phyloP scores from a whole-genome alignment of 176 grass and related monocot species.

The Puccinellia tenuiflora region DNA sequence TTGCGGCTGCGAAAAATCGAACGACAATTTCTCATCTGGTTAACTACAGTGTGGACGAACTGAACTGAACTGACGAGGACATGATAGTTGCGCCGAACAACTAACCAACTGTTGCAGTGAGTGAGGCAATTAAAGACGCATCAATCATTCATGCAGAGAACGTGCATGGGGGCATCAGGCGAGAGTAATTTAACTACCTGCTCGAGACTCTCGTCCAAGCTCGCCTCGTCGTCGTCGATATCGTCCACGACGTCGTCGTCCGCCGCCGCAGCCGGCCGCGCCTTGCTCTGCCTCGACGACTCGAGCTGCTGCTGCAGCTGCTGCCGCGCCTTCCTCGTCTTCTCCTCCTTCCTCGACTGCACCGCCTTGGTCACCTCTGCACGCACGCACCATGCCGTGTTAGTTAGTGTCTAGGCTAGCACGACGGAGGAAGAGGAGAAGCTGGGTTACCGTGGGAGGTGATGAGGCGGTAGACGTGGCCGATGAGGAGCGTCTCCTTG shows the following conservation, averaged over 20 bases:
- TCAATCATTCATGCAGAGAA: slow-evolving; percentile 33
- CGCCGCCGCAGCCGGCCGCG: background rate
- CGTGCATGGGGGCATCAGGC: slow-evolving; percentile 29
- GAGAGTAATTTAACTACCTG: slow-evolving; percentile 16
- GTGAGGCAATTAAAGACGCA: slow-evolving; percentile 1
- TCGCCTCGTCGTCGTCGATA: slow-evolving; percentile 27
- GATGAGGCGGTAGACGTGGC: slow-evolving; percentile 89
- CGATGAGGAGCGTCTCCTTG: slow-evolving; percentile 64
- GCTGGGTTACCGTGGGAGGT: slow-evolving; percentile 49
- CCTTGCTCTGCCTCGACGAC: slow-evolving; percentile 6
- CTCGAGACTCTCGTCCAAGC: slow-evolving; percentile 50
- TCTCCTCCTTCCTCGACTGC: slow-evolving; percentile 69
- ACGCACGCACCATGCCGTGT: slow-evolving; percentile 2
- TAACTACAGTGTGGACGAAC: background rate
- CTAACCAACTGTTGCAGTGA: background rate
- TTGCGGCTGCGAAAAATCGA: background rate
- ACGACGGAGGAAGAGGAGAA: too few relatives aligned
- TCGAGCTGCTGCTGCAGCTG: slow-evolving; percentile 31
- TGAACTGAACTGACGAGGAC: background rate
- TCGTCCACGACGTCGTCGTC: background rate
- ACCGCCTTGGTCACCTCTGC: slow-evolving; percentile 87
- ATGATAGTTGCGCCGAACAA: slow-evolving; percentile 26
- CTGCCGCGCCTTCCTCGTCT: slow-evolving; percentile 54
- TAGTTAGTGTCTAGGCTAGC: background rate
- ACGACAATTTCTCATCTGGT: background rate